Evolutionary conservation across 106 monocot genomes (phyloP), one percentile per base, ranked within the genome.

Genomic region (Acorus gramineus): DNA sequence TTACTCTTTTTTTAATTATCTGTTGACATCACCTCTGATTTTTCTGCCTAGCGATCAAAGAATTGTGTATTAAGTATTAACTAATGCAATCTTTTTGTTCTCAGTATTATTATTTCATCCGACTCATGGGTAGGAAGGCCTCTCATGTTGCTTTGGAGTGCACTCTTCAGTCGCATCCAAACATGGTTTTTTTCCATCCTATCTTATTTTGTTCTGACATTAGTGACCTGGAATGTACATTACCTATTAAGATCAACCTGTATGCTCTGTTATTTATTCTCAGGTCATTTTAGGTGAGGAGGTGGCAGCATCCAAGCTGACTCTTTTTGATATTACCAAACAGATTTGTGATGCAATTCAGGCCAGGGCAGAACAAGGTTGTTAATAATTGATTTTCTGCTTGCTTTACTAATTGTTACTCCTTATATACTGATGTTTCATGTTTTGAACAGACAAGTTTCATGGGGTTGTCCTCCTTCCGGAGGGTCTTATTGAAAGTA

Each of bases 131-230:
- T 0, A 67, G 83, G 47, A 93, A 84, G 76, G 93, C 89, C 56
- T 93, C 93, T 79, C 89, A 93, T 77, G 89, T 93, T 47, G 93
- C 93, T 53, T 69, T 93, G 68, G 89, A 93, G 71, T 93, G 93
- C 73, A 62, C 93, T 44, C 89, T 93, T 14, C 93, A 93, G 50
- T 89, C 93, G 14, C 89, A 86, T 79, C 93, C 89, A 55, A 93
- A 93, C 64, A 79, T 89, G 93, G 93, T 93, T 45, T 7, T 56
- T 12, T 46, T 65, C 69, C 53, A 54, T 53, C 56, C 52, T 8
- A 43, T 28, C 11, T 42, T 50, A 63, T 8, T 10, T 28, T 47
- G 2, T 3, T 61, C 52, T 11, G 47, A 2, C 28, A n/a, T 63
- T 11, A 7, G 43, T 12, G 50, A 50, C 28, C 28, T 28, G 28